phyloP scores from a whole-genome alignment of 768 basidiomycete species.

The Paxillus rubicundulus region DNA sequence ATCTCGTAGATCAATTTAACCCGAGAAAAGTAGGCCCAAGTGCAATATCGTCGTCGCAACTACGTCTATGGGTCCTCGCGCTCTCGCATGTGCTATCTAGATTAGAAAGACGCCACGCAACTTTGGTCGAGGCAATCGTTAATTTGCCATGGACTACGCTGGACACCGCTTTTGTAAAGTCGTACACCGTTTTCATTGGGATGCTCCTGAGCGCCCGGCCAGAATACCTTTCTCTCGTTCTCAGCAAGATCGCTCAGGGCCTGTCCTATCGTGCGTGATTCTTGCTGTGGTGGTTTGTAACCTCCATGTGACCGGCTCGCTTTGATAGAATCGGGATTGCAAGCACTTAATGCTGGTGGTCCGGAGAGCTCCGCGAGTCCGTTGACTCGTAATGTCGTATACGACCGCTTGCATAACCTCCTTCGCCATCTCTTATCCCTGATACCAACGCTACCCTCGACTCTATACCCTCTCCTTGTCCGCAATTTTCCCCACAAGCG shows the following conservation, averaged over 20 bases:
- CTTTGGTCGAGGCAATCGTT: constrained; percentile 84
- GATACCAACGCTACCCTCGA: constrained; percentile 87
- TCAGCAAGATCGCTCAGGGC: constrained; percentile 78
- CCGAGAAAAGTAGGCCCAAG: constrained; percentile 39
- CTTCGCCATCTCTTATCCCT: constrained; percentile 85
- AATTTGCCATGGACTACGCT: constrained; percentile 91
- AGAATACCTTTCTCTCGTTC: constrained; percentile 84
- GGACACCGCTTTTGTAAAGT: constrained; percentile 80
- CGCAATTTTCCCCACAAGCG: constrained; percentile 93
- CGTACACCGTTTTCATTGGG: constrained; percentile 85
- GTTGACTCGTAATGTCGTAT: constrained; percentile 78
- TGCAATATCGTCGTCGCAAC: constrained; percentile 43
- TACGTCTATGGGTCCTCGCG: constrained; percentile 80
- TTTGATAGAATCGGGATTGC: constrained; percentile 64
- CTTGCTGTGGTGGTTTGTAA: not conserved
- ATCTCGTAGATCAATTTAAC: constrained; percentile 86
- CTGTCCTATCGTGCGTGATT: constrained; percentile 80
- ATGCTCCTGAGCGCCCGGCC: constrained; percentile 90
- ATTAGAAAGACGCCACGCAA: constrained; percentile 74
- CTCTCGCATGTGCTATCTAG: constrained; percentile 91
- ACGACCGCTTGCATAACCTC: constrained; percentile 83
- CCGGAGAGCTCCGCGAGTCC: constrained; percentile 67
- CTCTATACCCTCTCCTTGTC: constrained; percentile 80
- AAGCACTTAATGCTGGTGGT: constrained; percentile 53
- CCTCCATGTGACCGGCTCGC: constrained; percentile 4